Evolutionary conservation across 2,329 filamentous ascomycete species (phyloP).

Genomic region (Botrytis sinoallii): DNA sequence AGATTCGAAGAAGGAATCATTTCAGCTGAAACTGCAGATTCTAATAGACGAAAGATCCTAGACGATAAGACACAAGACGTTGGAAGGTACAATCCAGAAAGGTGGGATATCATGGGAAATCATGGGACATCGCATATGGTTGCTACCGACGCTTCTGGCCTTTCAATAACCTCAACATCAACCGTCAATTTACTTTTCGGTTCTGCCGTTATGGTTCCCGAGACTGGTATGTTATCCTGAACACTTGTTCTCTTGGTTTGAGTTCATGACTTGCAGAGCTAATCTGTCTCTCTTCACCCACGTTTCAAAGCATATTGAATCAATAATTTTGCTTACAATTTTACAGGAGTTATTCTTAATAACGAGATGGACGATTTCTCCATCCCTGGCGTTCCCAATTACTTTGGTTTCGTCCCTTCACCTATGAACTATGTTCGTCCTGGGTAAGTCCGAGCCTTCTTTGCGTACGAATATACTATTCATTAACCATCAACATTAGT

Average conservation of each 20-base stretch:
- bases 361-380: conserved; percentile 75
- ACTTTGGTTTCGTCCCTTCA: conserved; percentile 80
- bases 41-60: conserved; percentile 64
- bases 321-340: not conserved
- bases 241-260: not conserved
- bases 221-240: conserved; percentile 60
- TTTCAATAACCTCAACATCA: conserved; percentile 79
- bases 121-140: conserved; percentile 74
- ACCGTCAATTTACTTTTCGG: conserved; percentile 89
- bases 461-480: not conserved
- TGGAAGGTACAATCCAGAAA: conserved; percentile 67
- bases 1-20: conserved; percentile 68
- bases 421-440: conserved; percentile 75
- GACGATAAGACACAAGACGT: conserved; percentile 71
- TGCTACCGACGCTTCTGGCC: conserved; percentile 66
- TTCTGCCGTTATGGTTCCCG: conserved; percentile 71
- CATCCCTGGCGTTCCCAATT: conserved; percentile 72
- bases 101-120: conserved; percentile 63
- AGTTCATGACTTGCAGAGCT: not conserved
- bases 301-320: not conserved
- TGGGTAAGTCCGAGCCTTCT: not conserved
- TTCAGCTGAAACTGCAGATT: conserved; percentile 53
- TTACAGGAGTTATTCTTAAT: conserved; percentile 42
- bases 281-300: not conserved
- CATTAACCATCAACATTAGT: conserved; percentile 42